Percentiles rank a stretch among this genome's conserved stretches.
phyloP scores from a whole-genome alignment of 75 land plant species.

The Sequoiadendron giganteum region DNA sequence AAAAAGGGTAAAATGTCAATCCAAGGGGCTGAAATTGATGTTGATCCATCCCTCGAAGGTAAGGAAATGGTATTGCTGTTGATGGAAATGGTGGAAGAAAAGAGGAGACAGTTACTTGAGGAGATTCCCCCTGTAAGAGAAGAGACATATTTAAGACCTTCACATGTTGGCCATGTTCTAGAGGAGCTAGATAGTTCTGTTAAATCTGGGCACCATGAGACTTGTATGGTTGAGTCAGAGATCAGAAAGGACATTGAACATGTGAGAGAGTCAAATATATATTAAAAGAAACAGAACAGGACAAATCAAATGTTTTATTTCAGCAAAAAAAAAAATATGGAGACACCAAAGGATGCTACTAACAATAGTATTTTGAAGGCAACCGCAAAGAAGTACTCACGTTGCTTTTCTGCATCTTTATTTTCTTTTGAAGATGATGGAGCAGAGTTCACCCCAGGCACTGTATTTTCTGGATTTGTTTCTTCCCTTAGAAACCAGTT shows the following conservation, averaged over 20 bases:
- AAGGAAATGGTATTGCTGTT: conserved; percentile 1
- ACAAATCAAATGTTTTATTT: conserved; percentile 11
- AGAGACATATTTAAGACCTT: conserved; percentile 9
- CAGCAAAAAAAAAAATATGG: conserved; percentile 38
- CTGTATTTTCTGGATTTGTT: conserved; percentile 59
- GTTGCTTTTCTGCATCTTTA: conserved; percentile 95
- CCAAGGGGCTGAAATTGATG: conserved; percentile 8
- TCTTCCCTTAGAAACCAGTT: conserved; percentile 46
- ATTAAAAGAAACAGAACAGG: conserved; percentile 36
- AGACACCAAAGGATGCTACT: conserved; percentile 41
- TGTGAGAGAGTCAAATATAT: conserved; percentile 37
- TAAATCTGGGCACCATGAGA: conserved; percentile 38
- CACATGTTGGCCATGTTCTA: neutral
- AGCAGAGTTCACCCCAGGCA: conserved; percentile 64
- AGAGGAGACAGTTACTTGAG: conserved; percentile 16
- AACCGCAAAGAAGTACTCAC: conserved; percentile 83
- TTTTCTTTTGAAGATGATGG: conserved; percentile 83
- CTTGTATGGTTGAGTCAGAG: conserved; percentile 22
- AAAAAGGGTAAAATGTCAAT: neutral
- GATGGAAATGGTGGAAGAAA: conserved; percentile 21
- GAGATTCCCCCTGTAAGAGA: conserved; percentile 5
- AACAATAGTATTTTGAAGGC: conserved; percentile 59
- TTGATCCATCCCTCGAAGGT: neutral
- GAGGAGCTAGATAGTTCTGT: conserved; percentile 10
- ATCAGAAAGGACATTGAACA: conserved; percentile 39